Percentiles rank a stretch among this genome's conserved stretches.
Evolutionary conservation across 805 yeast genomes (phyloP).

Genomic region (Ogataea glucozyma): DNA sequence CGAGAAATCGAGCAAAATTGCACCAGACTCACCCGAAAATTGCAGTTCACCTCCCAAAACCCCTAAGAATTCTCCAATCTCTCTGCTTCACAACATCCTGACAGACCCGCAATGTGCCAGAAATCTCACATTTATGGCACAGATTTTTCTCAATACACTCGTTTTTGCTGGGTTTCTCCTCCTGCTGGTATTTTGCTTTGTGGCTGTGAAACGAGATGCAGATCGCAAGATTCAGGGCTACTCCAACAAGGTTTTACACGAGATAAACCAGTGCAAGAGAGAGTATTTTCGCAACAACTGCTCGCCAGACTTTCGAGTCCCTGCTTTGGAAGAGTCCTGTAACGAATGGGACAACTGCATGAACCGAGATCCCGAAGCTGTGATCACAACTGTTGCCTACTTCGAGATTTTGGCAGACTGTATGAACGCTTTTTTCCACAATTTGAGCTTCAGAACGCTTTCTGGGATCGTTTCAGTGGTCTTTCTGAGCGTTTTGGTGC

Average conservation of each 20-base stretch:
- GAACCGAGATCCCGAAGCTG: slow-evolving; percentile 67
- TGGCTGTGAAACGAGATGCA: slow-evolving; percentile 53
- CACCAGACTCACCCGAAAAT: slow-evolving; percentile 1
- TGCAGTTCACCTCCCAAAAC: slow-evolving; percentile 1
- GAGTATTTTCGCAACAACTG: slow-evolving; percentile 77
- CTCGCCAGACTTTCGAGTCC: slow-evolving; percentile 60
- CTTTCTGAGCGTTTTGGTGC: slow-evolving; percentile 26
- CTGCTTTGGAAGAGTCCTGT: slow-evolving; percentile 73
- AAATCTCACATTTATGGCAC: slow-evolving; percentile 29
- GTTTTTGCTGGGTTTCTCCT: slow-evolving; percentile 24
- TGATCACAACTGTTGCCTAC: slow-evolving; percentile 34
- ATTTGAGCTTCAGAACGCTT: slow-evolving; percentile 29
- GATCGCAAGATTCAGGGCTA: slow-evolving; percentile 65
- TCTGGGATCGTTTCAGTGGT: slow-evolving; percentile 21
- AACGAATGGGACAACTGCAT: slow-evolving; percentile 78
- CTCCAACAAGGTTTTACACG: slow-evolving; percentile 58
- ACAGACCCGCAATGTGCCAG: slow-evolving; percentile 31
- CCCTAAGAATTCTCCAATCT: neutral
- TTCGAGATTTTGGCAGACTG: slow-evolving; percentile 38
- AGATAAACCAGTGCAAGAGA: slow-evolving; percentile 66
- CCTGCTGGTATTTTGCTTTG: slow-evolving; percentile 23
- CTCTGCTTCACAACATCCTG: slow-evolving; percentile 18
- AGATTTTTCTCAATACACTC: slow-evolving; percentile 29
- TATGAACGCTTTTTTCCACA: slow-evolving; percentile 35
- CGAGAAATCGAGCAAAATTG: neutral